phyloP scores from a whole-genome alignment of 176 grass and related monocot genomes.

The Hyparrhenia diplandra region DNA sequence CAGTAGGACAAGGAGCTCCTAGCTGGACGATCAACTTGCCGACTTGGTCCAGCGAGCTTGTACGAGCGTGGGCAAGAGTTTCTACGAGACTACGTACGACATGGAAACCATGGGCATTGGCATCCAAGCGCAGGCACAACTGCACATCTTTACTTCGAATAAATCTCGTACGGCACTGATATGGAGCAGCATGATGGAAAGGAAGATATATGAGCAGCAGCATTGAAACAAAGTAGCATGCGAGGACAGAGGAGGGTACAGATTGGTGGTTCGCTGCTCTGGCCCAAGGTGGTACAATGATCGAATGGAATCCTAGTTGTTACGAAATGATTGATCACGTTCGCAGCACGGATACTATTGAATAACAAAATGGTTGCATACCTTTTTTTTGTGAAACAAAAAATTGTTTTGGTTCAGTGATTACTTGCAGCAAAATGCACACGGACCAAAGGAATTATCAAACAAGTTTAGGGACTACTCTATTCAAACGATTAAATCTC shows the following conservation, averaged over 20 bases:
- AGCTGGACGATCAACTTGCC: background rate
- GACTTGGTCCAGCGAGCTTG: conserved; percentile 6
- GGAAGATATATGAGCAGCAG: background rate
- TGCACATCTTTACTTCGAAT: background rate
- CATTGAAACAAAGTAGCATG: background rate
- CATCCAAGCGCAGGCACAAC: background rate
- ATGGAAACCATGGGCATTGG: background rate
- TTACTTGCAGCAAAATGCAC: no score
- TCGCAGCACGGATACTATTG: background rate
- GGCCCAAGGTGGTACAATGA: background rate
- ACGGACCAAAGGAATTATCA: background rate
- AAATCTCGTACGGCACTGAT: background rate
- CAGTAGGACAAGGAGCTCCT: background rate
- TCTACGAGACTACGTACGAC: background rate
- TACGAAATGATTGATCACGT: conserved; percentile 5
- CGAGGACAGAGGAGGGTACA: background rate
- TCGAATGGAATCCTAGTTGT: background rate
- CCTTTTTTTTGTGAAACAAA: no score
- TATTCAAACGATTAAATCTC: no score
- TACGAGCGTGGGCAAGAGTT: background rate
- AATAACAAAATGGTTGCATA: background rate
- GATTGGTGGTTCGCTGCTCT: background rate
- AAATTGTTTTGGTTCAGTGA: no score
- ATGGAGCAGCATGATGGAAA: background rate
- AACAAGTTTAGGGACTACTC: background rate